Evolutionary conservation across 2,329 filamentous ascomycete genomes (phyloP).

Genomic region (Magnaporthiopsis incrustans): DNA sequence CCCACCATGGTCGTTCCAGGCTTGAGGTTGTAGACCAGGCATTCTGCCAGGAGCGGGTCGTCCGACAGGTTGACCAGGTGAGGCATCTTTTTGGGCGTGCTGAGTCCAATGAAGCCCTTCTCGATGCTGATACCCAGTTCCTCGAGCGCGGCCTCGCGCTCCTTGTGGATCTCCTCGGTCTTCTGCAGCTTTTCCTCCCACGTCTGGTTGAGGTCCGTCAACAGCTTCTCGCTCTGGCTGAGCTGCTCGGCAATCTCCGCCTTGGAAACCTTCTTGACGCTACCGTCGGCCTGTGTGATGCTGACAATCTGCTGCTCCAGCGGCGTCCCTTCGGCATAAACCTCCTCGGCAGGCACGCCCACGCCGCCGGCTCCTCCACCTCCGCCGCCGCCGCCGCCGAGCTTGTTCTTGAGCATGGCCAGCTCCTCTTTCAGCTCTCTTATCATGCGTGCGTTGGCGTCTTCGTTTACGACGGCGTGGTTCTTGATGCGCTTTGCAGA

Average conservation of each 20-base stretch:
- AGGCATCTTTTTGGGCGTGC: slow-evolving; percentile 97
- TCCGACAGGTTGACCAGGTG: slow-evolving; percentile 98
- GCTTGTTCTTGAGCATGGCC: slow-evolving; percentile 74
- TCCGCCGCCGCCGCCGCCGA: slow-evolving; percentile 47
- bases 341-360: slow-evolving; percentile 58
- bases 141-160: slow-evolving; percentile 88
- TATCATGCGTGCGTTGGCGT: slow-evolving; percentile 98
- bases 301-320: slow-evolving; percentile 94
- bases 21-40: slow-evolving; percentile 95
- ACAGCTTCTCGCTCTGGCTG: slow-evolving; percentile 91
- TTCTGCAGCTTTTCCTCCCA: slow-evolving; percentile 96
- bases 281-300: slow-evolving; percentile 78
- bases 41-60: slow-evolving; percentile 87
- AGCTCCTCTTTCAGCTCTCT: slow-evolving; percentile 94
- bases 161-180: slow-evolving; percentile 96
- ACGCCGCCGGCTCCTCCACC: slow-evolving; percentile 33
- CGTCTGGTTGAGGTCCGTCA: slow-evolving; percentile 93
- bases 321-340: slow-evolving; percentile 88
- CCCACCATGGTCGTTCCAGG: slow-evolving; percentile 90
- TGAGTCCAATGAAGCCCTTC: slow-evolving; percentile 91
- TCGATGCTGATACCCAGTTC: slow-evolving; percentile 98
- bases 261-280: slow-evolving; percentile 91
- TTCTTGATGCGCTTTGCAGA: slow-evolving; percentile 97
- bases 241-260: slow-evolving; percentile 96
- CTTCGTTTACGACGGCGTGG: slow-evolving; percentile 90